A percentile compares a stretch with the other conserved stretches of the same genome.
phyloP scores from a whole-genome alignment of 2,329 filamentous ascomycete genomes.

The Amauroascus verrucosus region DNA sequence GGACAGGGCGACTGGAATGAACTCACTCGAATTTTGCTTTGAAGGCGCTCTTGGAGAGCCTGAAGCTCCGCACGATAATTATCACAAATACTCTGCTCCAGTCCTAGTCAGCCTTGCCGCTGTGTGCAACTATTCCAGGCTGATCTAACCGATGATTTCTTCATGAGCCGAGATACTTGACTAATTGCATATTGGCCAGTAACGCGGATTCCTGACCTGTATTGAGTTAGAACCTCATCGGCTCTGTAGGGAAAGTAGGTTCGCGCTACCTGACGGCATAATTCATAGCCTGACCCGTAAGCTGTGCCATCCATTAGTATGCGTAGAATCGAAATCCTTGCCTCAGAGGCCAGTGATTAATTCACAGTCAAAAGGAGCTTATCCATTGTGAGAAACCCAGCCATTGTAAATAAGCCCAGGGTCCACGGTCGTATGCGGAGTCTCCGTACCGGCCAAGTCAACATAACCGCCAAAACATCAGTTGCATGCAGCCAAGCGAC shows the following conservation, averaged over 20 bases:
- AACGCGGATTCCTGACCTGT: constrained; percentile 65
- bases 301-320: constrained; percentile 31
- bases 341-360: background rate
- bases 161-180: constrained; percentile 68
- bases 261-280: constrained; percentile 61
- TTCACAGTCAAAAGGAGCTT: constrained; percentile 51
- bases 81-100: constrained; percentile 54
- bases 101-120: constrained; percentile 9
- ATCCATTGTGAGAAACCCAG: constrained; percentile 52
- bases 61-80: constrained; percentile 61
- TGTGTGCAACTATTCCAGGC: background rate
- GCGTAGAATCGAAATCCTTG: constrained; percentile 12
- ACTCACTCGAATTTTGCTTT: constrained; percentile 71
- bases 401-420: background rate
- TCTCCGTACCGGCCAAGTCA: background rate
- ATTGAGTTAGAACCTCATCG: background rate
- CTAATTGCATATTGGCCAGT: constrained; percentile 77
- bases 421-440: background rate
- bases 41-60: constrained; percentile 59
- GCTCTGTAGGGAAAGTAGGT: too few species aligned
- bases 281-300: constrained; percentile 73
- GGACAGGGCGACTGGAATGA: background rate
- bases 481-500: background rate
- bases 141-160: constrained; percentile 34
- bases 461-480: background rate